phyloP scores from a whole-genome alignment of 768 basidiomycete genomes.

The Mycena alexandri region DNA sequence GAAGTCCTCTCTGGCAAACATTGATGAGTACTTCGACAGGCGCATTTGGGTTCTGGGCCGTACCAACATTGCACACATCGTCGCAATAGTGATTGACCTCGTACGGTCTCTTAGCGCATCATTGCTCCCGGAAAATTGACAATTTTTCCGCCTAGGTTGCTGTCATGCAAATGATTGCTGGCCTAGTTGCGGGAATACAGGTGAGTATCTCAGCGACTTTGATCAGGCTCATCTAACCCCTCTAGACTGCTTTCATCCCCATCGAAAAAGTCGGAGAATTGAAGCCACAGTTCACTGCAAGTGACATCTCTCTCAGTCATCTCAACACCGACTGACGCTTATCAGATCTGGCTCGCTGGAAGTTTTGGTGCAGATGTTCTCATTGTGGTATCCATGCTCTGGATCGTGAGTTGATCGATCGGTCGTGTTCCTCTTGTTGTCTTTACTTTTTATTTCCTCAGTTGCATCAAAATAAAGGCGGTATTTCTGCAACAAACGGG shows the following conservation, averaged over 20 bases:
- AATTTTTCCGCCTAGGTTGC: constrained; percentile 2
- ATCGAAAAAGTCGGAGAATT: constrained; percentile 7
- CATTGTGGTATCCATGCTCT: constrained; percentile 8
- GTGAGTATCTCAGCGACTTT: neutral
- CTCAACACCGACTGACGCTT: neutral
- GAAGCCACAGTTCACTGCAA: constrained; percentile 5
- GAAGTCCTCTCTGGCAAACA: neutral
- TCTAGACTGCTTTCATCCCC: constrained; percentile 8
- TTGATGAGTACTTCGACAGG: neutral
- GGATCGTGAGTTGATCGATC: constrained; percentile 7
- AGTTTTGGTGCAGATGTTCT: constrained; percentile 7
- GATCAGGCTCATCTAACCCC: neutral
- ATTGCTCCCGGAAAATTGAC: neutral
- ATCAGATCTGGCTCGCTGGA: constrained; percentile 9
- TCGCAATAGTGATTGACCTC: constrained; percentile 6
- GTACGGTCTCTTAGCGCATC: neutral
- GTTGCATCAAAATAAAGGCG: constrained; percentile 10
- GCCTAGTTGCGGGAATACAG: constrained; percentile 4
- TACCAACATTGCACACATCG: constrained; percentile 3
- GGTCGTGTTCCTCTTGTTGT: neutral
- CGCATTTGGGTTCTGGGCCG: constrained; percentile 9
- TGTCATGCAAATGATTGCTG: constrained; percentile 5
- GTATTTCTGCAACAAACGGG: constrained; percentile 7
- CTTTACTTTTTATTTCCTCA: neutral
- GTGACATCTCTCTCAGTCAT: constrained; percentile 3